Evolutionary conservation across 371 early-diverging fungal genomes (phyloP).

Genomic region (Umbelopsis sp.): DNA sequence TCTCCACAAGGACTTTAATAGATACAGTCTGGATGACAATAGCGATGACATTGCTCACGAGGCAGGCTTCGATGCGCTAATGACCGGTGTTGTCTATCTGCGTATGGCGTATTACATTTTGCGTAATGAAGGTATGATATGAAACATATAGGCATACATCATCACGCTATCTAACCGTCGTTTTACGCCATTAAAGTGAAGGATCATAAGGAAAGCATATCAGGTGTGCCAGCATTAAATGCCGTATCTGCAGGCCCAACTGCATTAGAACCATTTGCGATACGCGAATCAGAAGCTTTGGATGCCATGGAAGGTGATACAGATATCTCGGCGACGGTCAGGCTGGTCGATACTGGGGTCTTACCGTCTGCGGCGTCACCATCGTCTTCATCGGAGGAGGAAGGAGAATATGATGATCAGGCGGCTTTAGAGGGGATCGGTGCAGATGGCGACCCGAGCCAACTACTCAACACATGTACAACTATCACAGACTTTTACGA

Average conservation of each 20-base stretch:
- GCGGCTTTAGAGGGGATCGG: neutral
- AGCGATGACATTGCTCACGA: conserved; percentile 65
- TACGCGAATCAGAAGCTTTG: neutral
- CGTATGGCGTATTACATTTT: conserved; percentile 54
- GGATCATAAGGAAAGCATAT: conserved; percentile 26
- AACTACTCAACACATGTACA: conserved; percentile 30
- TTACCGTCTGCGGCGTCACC: neutral
- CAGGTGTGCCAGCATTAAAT: conserved; percentile 22
- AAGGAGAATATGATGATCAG: conserved; percentile 3
- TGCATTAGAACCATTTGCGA: conserved; percentile 12
- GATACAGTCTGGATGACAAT: conserved; percentile 30
- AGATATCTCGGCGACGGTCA: neutral
- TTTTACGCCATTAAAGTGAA: neutral
- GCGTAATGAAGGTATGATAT: conserved; percentile 37
- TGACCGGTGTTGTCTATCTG: conserved; percentile 79
- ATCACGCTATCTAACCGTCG: too few species aligned
- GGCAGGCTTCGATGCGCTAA: conserved; percentile 91
- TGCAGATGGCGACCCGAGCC: conserved; percentile 26
- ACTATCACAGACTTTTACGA: conserved; percentile 37
- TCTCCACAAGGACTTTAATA: conserved; percentile 26
- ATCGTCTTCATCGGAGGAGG: neutral
- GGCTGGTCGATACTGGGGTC: neutral
- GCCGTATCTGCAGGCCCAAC: neutral
- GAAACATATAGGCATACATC: neutral
- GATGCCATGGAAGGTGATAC: conserved; percentile 6